Evolutionary conservation across 2,329 filamentous ascomycete genomes (phyloP).

Genomic region (Pyrenochaeta sp.): DNA sequence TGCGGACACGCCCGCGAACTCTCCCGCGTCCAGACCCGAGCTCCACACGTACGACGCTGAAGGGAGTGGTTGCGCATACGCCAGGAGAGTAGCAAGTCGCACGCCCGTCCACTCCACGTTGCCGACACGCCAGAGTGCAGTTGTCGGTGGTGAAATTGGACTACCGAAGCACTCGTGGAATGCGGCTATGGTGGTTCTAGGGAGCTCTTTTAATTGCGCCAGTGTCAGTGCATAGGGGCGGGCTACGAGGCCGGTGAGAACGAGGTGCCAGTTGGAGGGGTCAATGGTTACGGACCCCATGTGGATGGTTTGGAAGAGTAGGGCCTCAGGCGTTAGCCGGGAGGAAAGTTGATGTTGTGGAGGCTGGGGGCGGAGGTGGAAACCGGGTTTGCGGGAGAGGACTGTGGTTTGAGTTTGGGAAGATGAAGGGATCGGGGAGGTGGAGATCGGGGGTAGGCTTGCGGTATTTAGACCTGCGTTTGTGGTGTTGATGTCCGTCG

Average conservation of each 20-base stretch:
- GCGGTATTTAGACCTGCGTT: too few species aligned
- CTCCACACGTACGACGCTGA: conserved; percentile 34
- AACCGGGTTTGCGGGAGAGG: too few species aligned
- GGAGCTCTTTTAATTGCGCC: conserved; percentile 32
- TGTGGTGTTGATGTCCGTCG: too few species aligned
- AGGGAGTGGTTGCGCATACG: conserved; percentile 18
- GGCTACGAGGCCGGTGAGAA: conserved; percentile 42
- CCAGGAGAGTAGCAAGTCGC: conserved; percentile 28
- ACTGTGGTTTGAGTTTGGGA: too few species aligned
- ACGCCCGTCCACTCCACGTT: conserved; percentile 49
- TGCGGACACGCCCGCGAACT: conserved; percentile 27
- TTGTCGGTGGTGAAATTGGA: conserved; percentile 37
- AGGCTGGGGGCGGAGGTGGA: conserved; percentile 33
- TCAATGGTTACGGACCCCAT: conserved; percentile 44
- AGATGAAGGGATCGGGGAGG: too few species aligned
- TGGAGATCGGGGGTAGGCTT: too few species aligned
- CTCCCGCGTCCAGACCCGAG: conserved; percentile 37
- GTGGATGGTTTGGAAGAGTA: conserved; percentile 49
- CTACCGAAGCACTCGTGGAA: conserved; percentile 50
- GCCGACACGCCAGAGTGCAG: conserved; percentile 41
- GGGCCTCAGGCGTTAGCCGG: conserved; percentile 32
- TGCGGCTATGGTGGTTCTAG: conserved; percentile 31
- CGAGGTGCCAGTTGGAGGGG: conserved; percentile 32
- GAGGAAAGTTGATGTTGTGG: conserved; percentile 32
- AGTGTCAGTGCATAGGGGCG: conserved; percentile 35